These are phyloP conservation scores for Aureobasidium sp. DNA, from an alignment of 2,329 filamentous ascomycete species.

Conservation along the genomic window DNA sequence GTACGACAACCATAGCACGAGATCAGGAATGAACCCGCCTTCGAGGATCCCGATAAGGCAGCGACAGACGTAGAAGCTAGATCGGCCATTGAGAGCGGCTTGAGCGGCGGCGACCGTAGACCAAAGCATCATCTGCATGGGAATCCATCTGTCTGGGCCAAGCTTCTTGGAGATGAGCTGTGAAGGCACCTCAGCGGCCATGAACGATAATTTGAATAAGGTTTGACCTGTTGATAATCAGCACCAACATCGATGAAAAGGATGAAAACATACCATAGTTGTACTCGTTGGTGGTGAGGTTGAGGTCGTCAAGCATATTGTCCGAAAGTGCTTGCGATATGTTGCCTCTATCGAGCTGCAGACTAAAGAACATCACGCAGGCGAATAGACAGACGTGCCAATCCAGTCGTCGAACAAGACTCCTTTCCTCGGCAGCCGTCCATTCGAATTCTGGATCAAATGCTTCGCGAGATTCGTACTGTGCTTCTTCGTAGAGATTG, in stretches of 20 bases:
- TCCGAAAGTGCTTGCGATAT: constrained; percentile 21
- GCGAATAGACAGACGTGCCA: not conserved
- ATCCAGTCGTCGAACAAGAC: constrained; percentile 43
- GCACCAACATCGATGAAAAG: constrained; percentile 21
- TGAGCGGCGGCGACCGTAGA: constrained; percentile 33
- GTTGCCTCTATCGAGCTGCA: constrained; percentile 23
- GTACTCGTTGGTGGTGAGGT: constrained; percentile 18
- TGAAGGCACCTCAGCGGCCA: constrained; percentile 24
- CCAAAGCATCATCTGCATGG: constrained; percentile 32
- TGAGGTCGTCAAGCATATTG: constrained; percentile 21
- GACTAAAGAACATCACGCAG: constrained; percentile 3
- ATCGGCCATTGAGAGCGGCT: constrained; percentile 29
- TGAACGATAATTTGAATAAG: constrained; percentile 28
- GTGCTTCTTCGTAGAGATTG: constrained; percentile 42
- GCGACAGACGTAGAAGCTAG: constrained; percentile 23
- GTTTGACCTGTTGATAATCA: not conserved
- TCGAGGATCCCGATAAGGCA: not conserved
- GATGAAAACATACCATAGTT: constrained; percentile 35
- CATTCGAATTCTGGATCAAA: constrained; percentile 53
- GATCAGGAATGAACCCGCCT: constrained; percentile 15
- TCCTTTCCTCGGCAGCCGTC: constrained; percentile 51
- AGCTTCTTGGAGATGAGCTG: constrained; percentile 44
- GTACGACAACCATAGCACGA: constrained; percentile 35
- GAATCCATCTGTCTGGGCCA: constrained; percentile 41
- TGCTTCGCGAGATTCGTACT: constrained; percentile 54